Evolutionary conservation across 2,329 filamentous ascomycete species (phyloP).

Genomic region (Calonectria hongkongensis): DNA sequence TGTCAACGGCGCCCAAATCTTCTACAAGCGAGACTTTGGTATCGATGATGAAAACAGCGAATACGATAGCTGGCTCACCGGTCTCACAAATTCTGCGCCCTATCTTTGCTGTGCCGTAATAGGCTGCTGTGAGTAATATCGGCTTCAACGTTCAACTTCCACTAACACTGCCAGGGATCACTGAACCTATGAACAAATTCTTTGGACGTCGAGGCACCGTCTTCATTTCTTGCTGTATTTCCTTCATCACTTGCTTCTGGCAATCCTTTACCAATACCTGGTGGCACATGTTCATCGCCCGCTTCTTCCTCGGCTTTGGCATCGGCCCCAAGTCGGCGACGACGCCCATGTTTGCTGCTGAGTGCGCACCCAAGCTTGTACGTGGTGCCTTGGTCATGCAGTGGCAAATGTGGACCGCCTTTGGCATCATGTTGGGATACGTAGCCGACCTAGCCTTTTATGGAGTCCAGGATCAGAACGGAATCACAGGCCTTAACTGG

Average conservation of each 20-base stretch:
- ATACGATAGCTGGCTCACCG: conserved; percentile 74
- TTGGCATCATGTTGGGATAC: conserved; percentile 74
- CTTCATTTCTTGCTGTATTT: conserved; percentile 80
- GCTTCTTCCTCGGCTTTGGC: conserved; percentile 54
- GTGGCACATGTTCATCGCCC: conserved; percentile 69
- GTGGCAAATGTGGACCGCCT: conserved; percentile 75
- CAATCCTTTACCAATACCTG: conserved; percentile 69
- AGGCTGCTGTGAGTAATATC: conserved; percentile 75
- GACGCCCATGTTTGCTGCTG: conserved; percentile 83
- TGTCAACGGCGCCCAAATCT: conserved; percentile 77
- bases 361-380: conserved; percentile 79
- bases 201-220: conserved; percentile 84
- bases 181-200: conserved; percentile 80
- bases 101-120: conserved; percentile 81
- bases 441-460: conserved; percentile 71
- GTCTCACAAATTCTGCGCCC: conserved; percentile 76
- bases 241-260: conserved; percentile 72
- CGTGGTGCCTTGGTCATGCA: conserved; percentile 86
- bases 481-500: conserved; percentile 75
- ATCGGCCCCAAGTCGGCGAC: conserved; percentile 74
- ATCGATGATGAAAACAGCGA: conserved; percentile 70
- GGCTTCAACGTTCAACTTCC: background rate
- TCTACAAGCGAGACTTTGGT: conserved; percentile 77
- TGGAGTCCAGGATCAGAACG: conserved; percentile 68
- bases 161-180: conserved; percentile 58